Conservation (phyloP, 371 early-diverging fungal species). For the Actinomortierella wolfii region DNA sequence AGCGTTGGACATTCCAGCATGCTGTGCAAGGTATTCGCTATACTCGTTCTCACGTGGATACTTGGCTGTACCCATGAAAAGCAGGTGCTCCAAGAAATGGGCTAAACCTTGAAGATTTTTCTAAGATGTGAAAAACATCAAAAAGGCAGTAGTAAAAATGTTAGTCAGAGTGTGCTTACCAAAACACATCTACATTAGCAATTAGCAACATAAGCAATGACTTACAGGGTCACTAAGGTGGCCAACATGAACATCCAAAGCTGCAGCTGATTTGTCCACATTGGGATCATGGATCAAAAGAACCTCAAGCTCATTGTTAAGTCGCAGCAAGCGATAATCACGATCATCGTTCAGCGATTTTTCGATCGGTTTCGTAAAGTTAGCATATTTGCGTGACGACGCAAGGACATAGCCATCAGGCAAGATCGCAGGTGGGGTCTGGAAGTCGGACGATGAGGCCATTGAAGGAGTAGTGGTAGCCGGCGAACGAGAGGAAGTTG, state of each 20-base stretch:
- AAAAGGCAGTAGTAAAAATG: neutral
- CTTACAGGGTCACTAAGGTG: constrained; percentile 80
- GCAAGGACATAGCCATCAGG: constrained; percentile 35
- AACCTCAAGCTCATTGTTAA: constrained; percentile 80
- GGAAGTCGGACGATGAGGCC: too few species aligned
- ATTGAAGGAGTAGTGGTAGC: too few species aligned
- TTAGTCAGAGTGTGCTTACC: neutral
- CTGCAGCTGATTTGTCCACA: constrained; percentile 90
- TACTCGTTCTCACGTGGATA: constrained; percentile 97
- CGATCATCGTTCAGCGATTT: constrained; percentile 79
- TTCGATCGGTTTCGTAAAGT: constrained; percentile 49
- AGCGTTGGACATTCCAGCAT: constrained; percentile 96
- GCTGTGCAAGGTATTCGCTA: constrained; percentile 79
- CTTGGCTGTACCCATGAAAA: constrained; percentile 87
- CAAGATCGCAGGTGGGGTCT: constrained; percentile 10
- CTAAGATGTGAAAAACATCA: constrained; percentile 24
- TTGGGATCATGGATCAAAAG: constrained; percentile 81
- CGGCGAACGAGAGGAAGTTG: too few species aligned
- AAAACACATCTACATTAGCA: too few species aligned
- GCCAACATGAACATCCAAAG: constrained; percentile 95
- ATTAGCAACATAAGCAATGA: too few species aligned
- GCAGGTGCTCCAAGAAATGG: constrained; percentile 98
- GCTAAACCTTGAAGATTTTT: constrained; percentile 89
- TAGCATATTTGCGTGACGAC: constrained; percentile 26
- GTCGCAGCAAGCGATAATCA: constrained; percentile 79